Base-by-base conservation (phyloP, 108 stramenopile genomes). In the Aureococcus anophagefferens region DNA sequence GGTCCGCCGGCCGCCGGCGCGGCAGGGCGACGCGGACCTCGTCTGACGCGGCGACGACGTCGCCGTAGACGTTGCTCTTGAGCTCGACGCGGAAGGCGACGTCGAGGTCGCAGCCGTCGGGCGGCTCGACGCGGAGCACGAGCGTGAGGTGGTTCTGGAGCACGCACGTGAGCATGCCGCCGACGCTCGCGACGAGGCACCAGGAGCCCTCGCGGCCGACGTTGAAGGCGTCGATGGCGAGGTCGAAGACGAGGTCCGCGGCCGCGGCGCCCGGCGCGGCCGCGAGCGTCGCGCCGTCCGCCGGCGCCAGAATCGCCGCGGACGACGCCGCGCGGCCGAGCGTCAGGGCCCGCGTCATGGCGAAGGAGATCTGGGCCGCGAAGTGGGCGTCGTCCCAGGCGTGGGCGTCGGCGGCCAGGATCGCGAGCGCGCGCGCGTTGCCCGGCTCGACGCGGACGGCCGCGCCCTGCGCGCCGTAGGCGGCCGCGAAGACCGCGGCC, bases 141-240 rank as follows among this genome's bases (percentile, higher is more conserved):
- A 76, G 31, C 17, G 16, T 18, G 0, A 74, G 70, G 0, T 30
- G 35, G 18, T 33, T 33, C 35, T 71, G 75, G 70, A 76, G 29
- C 67, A 72, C 17, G 46, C 77, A 76, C 21, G 71, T n/a, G 33
- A 72, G 33, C 13, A 70, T 35, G 21, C 29, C 45, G 33, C 67
- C 71, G 1, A 1, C 3, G 9, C 66, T 65, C 5, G 65, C 72
- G 33, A 66, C 40, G 17, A 77, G 25, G 46, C 77, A 77, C 75
- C 71, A 73, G 36, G 35, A 35, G 4, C 77, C 77, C 14, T 77
- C 77, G 44, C 77, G 64, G 30, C 75, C 75, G 4, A 69, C 72
- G 35, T 65, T 28, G 69, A 77, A 77, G 71, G 74, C 75, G 14
- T 68, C 44, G 21, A 76, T 34, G 16, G n/a, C 34, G 7, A 70